Evolutionary conservation across 805 yeast genomes (phyloP), one percentile per base, ranked within the genome.

Genomic region (Schizosaccharomyces octosporus): DNA sequence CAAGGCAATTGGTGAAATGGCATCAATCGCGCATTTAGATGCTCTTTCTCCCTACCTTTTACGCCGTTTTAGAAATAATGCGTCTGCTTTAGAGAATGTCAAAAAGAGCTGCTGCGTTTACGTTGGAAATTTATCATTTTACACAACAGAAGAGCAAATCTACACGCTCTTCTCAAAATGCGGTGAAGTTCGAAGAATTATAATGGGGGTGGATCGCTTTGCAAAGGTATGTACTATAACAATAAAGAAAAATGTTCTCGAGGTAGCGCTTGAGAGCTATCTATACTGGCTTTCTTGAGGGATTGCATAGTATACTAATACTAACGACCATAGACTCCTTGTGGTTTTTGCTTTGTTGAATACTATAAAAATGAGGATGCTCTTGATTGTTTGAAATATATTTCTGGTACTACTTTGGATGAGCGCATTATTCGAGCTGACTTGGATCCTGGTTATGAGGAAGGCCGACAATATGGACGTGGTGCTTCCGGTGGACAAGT

Each of bases 381-480:
- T 1, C 74, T 88, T 61, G 81, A 84, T 65, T 85, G 96, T 1
- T 80, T 90, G 69, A 85, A 87, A 70, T 90, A 81, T 68, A 73
- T 93, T 60, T 82, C 86, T 66, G 83, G 81, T 62, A 87, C 95
- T 0, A 83, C 82, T 67, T 78, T 93, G 61, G 96, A 90, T 68
- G 95, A 89, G 60, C 81, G 86, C 64, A 74, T 77, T 48, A 78
- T 93, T 68, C 83, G 84, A 48, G 86, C 90, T 60, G 98, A 93
- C 72, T 75, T 94, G 66, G 98, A 93, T 69, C 96, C 97, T 0
- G 98, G 98, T 0, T 93, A 90, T 70, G 81, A 79, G 64, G 97
- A 90, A 66, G 98, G 98, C 0, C 77, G 98, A 65, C 97, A 93
- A 69, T 93, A 82, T 69, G 98, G 98, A 24, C 78, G 98, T 67